Percentiles rank a stretch among this genome's conserved stretches.
Conservation (phyloP, 305 asterid species). For the Nicotiana rustica region DNA sequence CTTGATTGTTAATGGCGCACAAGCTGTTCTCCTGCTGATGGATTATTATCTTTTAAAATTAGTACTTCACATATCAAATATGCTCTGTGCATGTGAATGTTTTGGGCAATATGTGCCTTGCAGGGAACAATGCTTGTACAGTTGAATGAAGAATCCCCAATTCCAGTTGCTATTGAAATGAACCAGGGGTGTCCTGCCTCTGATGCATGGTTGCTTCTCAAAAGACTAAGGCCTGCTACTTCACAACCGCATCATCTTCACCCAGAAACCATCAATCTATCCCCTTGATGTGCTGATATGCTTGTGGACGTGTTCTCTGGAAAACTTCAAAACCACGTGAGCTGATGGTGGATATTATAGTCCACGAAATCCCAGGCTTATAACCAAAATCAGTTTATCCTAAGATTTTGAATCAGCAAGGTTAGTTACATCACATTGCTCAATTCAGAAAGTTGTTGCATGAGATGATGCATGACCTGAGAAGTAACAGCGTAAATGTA, state of each 20-base stretch:
- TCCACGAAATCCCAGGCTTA: background rate
- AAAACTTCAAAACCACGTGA: background rate
- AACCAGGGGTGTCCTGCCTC: slow-evolving; percentile 72
- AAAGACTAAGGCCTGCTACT: slow-evolving; percentile 53
- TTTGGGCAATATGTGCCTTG: slow-evolving; percentile 4
- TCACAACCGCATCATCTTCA: slow-evolving; percentile 18
- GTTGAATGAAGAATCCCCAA: slow-evolving; percentile 50
- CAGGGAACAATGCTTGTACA: slow-evolving; percentile 81
- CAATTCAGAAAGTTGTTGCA: slow-evolving; percentile 26
- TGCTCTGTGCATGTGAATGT: slow-evolving; percentile 18
- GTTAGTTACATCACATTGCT: slow-evolving; percentile 23
- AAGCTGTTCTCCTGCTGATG: slow-evolving; percentile 11
- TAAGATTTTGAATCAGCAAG: background rate
- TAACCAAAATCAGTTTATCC: background rate
- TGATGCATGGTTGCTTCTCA: slow-evolving; percentile 74
- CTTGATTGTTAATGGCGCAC: background rate
- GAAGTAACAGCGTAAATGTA: background rate
- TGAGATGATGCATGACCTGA: background rate
- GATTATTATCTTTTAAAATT: slow-evolving; percentile 5
- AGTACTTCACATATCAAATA: background rate
- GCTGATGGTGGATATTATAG: background rate
- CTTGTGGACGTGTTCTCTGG: background rate
- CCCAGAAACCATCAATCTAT: slow-evolving; percentile 20
- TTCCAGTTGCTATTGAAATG: slow-evolving; percentile 82
- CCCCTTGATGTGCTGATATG: slow-evolving; percentile 15